Evolutionary conservation across 2,329 filamentous ascomycete species (phyloP), one percentile per base, ranked within the genome.

Genomic region (Pseudocercospora fuligena): DNA sequence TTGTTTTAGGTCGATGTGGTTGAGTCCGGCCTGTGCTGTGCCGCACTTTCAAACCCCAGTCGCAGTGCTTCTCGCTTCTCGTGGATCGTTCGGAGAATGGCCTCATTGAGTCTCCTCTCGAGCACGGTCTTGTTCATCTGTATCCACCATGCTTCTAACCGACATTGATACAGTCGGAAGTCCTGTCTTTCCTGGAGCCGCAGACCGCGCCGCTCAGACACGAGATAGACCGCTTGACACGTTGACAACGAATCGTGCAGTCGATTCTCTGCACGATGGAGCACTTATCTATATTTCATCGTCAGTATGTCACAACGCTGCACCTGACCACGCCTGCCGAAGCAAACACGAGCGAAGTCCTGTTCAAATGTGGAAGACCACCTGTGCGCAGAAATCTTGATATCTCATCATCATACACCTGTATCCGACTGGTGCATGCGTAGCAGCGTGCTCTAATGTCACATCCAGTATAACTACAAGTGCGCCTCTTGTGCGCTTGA

Each of bases 81-180:
- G 51, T 54, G 14, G 51, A 54, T 54, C 51, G 51, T 27, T 54
- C 51, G 51, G 51, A 54, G 51, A 31, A 54, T 31, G 51, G 51
- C 51, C 27, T n/a, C 27, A 27, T 19, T 29, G 11, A 54, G 51
- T 54, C 25, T 29, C 11, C 25, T 54, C 51, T 54, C 46, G 31
- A 43, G 57, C 57, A 60, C 57, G 57, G 21, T 3, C 33, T 27
- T 46, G 57, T 21, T 43, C 33, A 60, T 60, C 57, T 40, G 57
- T 60, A 60, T 60, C 57, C 57, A 60, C 57, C n/a, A 25, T 19
- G 7, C 33, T 27, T 12, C 27, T 60, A 60, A 60, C 57, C 57
- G 31, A 60, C 57, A 60, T 60, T 60, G 57, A 60, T 43, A 60
- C 31, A 43, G 29, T 21, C 16, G 25, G 51, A 23, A 54, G 9